Percentiles rank a stretch among this genome's conserved stretches.
Conservation (phyloP, 208 protist genomes). For the Leishmania martiniquensis region DNA sequence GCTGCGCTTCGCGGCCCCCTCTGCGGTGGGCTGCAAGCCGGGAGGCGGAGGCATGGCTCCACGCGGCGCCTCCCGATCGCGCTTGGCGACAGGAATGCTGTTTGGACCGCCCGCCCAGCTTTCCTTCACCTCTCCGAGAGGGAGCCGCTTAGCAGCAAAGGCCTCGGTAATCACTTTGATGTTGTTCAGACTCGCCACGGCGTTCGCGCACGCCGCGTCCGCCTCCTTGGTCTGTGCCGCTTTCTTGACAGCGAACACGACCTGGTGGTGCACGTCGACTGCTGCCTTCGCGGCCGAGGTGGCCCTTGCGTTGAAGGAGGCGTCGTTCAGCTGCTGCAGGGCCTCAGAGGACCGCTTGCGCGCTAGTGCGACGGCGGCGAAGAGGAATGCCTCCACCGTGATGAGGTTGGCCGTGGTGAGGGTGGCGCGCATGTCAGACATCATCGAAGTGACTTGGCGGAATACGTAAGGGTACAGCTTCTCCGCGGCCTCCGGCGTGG, state of each 20-base stretch:
- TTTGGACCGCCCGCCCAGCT: slow-evolving; percentile 63
- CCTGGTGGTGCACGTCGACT: slow-evolving; percentile 29
- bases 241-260: slow-evolving; percentile 50
- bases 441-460: slow-evolving; percentile 17
- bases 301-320: slow-evolving; percentile 55
- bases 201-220: slow-evolving; percentile 49
- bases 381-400: slow-evolving; percentile 74
- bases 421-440: slow-evolving; percentile 25
- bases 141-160: slow-evolving; percentile 69
- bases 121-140: slow-evolving; percentile 61
- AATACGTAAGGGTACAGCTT: slow-evolving; percentile 58
- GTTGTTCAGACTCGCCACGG: slow-evolving; percentile 60
- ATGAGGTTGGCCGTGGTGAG: slow-evolving; percentile 60
- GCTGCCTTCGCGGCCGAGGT: slow-evolving; percentile 28
- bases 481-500: slow-evolving; percentile 53
- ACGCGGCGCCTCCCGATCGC: slow-evolving; percentile 30
- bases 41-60: slow-evolving; percentile 27
- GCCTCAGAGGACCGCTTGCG: slow-evolving; percentile 59
- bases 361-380: slow-evolving; percentile 57
- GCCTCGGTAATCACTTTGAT: slow-evolving; percentile 57
- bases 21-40: slow-evolving; percentile 21
- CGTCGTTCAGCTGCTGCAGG: slow-evolving; percentile 69
- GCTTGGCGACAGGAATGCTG: slow-evolving; percentile 56
- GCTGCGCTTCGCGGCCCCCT: slow-evolving; percentile 23
- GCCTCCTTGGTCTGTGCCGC: slow-evolving; percentile 28